A percentile compares a stretch with the other conserved stretches of the same genome.
Conservation (phyloP, 2,329 filamentous ascomycete species). For the Fusarium transvaalense region DNA sequence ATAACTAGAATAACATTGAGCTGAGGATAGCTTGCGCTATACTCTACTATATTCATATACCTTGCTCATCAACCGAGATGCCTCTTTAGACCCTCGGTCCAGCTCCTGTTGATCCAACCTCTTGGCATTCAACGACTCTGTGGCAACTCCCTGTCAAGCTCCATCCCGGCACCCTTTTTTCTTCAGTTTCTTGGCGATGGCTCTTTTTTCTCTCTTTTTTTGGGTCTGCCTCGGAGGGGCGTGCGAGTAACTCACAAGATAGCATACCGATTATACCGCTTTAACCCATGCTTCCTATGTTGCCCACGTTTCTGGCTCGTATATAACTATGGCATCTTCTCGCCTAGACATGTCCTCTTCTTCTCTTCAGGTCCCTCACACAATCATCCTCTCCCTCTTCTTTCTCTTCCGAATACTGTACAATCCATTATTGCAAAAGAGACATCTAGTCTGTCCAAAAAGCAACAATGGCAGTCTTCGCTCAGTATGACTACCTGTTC, state of each 20-base stretch:
- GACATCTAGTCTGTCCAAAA: slow-evolving; percentile 9
- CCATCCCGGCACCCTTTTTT: slow-evolving; percentile 7
- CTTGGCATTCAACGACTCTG: slow-evolving; percentile 30
- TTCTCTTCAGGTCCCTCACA: slow-evolving; percentile 19
- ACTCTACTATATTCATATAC: neutral
- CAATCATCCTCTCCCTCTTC: neutral
- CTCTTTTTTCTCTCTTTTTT: slow-evolving; percentile 12
- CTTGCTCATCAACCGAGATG: neutral
- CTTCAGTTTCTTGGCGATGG: slow-evolving; percentile 29
- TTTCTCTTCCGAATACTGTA: neutral
- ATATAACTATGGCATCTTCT: slow-evolving; percentile 23
- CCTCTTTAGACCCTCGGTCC: slow-evolving; percentile 4
- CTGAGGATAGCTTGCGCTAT: too few species aligned
- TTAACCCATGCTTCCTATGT: neutral
- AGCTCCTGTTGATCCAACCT: slow-evolving; percentile 32
- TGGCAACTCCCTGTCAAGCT: slow-evolving; percentile 24
- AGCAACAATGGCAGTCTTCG: slow-evolving; percentile 46
- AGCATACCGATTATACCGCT: neutral
- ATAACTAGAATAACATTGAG: neutral
- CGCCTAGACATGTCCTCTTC: slow-evolving; percentile 1
- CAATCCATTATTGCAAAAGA: slow-evolving; percentile 4
- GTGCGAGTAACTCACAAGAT: slow-evolving; percentile 15
- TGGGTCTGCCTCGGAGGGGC: slow-evolving; percentile 5
- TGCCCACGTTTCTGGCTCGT: slow-evolving; percentile 8
- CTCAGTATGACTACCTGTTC: slow-evolving; percentile 73